Conservation (phyloP, 805 yeast genomes). For the Wickerhamiella sergipiensis region DNA sequence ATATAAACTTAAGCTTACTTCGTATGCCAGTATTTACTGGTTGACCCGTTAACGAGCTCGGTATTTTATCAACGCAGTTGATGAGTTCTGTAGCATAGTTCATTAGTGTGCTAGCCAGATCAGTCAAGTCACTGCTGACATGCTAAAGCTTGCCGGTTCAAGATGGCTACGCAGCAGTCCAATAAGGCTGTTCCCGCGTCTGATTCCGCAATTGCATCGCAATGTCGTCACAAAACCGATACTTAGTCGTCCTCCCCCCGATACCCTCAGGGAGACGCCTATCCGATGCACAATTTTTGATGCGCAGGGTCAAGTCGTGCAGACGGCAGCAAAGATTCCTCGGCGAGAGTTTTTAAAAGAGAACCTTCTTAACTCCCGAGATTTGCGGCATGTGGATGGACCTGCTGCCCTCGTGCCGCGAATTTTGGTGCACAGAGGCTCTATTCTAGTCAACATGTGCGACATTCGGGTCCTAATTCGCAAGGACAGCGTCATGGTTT, state of each 20-base stretch:
- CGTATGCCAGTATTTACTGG: too few relatives aligned
- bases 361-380: slow-evolving; percentile 72
- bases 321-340: slow-evolving; percentile 44
- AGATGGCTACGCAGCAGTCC: background rate
- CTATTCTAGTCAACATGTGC: slow-evolving; percentile 46
- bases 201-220: background rate
- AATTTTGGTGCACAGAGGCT: slow-evolving; percentile 43
- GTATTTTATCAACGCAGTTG: too few relatives aligned
- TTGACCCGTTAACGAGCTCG: too few relatives aligned
- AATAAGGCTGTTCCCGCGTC: background rate
- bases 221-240: background rate
- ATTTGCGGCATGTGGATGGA: slow-evolving; percentile 63
- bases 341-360: slow-evolving; percentile 44
- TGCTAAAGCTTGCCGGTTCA: background rate
- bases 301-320: slow-evolving; percentile 38
- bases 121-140: background rate
- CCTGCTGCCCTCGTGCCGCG: slow-evolving; percentile 51
- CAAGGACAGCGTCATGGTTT: slow-evolving; percentile 43
- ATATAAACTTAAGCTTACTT: too few relatives aligned
- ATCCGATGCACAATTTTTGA: slow-evolving; percentile 47
- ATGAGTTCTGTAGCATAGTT: too few relatives aligned
- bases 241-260: background rate
- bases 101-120: too few relatives aligned
- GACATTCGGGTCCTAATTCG: slow-evolving; percentile 51
- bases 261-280: background rate